phyloP scores from a whole-genome alignment of 2,329 filamentous ascomycete genomes.

The Trichophyton simii region DNA sequence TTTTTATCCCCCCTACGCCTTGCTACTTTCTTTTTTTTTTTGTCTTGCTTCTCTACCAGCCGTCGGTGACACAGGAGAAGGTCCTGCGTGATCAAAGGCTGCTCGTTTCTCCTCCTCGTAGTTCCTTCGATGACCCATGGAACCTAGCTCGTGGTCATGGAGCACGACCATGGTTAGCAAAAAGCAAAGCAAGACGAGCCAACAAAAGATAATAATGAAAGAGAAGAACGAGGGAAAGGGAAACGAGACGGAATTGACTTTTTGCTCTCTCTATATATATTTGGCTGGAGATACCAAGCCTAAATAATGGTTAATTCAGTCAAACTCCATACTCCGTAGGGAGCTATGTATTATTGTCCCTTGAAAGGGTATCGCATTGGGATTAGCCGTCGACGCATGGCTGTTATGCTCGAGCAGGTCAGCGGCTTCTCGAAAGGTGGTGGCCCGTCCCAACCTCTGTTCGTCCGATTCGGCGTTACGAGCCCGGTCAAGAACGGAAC shows the following conservation, averaged over 20 bases:
- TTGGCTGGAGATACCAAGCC: background rate
- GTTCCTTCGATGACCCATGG: background rate
- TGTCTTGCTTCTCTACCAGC: background rate
- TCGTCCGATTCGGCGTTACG: constrained; percentile 1
- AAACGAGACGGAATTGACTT: background rate
- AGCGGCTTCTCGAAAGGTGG: background rate
- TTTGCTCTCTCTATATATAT: background rate
- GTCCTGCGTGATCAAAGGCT: background rate
- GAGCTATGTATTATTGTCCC: too few species aligned
- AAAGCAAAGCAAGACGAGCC: background rate
- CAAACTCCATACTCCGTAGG: too few species aligned
- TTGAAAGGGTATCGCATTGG: background rate
- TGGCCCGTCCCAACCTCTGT: background rate
- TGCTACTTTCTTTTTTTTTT: background rate
- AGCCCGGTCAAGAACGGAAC: background rate
- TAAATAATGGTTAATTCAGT: background rate
- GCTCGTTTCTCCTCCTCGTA: background rate
- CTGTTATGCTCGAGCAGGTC: too few species aligned
- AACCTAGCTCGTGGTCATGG: background rate
- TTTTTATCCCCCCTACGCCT: background rate
- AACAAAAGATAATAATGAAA: background rate
- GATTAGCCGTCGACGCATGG: too few species aligned
- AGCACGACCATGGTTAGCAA: background rate
- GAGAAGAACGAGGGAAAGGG: background rate
- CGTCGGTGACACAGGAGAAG: background rate